A percentile compares a stretch with the other conserved stretches of the same genome.
Evolutionary conservation across 2,329 filamentous ascomycete species (phyloP).

Genomic region (Neofusicoccum cordaticola): DNA sequence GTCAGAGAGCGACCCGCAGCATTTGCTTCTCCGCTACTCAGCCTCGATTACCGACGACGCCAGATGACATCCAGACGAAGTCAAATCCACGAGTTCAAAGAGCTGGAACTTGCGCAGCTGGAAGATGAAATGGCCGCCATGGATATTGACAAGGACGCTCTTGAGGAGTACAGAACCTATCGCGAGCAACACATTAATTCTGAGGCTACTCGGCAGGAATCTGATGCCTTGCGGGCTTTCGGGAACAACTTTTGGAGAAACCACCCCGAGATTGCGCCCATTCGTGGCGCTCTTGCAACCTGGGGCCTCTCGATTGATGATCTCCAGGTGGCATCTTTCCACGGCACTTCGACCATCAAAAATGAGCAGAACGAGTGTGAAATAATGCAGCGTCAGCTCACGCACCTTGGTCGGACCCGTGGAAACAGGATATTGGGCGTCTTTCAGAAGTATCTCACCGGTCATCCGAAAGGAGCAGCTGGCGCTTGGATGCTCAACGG

Average conservation of each 20-base stretch:
- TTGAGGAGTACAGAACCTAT: conserved; percentile 74
- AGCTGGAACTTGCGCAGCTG: conserved; percentile 16
- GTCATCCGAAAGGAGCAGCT: conserved; percentile 40
- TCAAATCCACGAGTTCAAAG: conserved; percentile 19
- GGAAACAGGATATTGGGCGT: conserved; percentile 35
- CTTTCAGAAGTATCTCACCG: conserved; percentile 39
- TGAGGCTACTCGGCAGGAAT: conserved; percentile 84
- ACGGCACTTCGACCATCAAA: conserved; percentile 65
- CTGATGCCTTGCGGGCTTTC: conserved; percentile 85
- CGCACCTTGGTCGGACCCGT: conserved; percentile 31
- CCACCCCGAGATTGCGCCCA: conserved; percentile 86
- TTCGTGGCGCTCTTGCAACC: conserved; percentile 91
- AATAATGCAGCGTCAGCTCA: conserved; percentile 37
- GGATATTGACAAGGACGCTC: background rate
- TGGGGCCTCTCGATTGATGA: conserved; percentile 98
- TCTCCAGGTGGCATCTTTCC: conserved; percentile 92
- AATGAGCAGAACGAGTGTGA: conserved; percentile 41
- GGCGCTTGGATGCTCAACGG: conserved; percentile 41
- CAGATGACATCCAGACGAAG: conserved; percentile 22
- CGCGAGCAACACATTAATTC: conserved; percentile 81
- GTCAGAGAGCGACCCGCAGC: conserved; percentile 24
- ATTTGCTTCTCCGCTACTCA: conserved; percentile 26
- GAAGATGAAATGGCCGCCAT: conserved; percentile 9
- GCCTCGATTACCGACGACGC: conserved; percentile 28
- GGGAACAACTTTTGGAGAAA: conserved; percentile 99